Percentiles rank a stretch among this genome's conserved stretches.
These are phyloP conservation scores for Curvularia lunata DNA, from an alignment of 2,329 filamentous ascomycete genomes.

Conservation along the genomic window DNA sequence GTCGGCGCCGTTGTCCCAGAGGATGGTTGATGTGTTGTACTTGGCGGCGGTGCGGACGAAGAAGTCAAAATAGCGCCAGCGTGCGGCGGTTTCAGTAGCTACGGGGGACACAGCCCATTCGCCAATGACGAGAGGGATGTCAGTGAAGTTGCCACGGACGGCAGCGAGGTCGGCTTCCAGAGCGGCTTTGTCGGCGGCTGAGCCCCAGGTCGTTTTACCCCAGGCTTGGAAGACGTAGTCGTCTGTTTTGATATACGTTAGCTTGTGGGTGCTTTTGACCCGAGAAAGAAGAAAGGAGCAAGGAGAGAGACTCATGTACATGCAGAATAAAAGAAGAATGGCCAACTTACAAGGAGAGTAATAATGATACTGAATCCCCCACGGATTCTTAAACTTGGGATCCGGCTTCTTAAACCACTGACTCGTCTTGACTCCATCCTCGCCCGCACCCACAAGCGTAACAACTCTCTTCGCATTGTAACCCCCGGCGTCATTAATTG, in stretches of 20 bases:
- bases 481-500: conserved; percentile 61
- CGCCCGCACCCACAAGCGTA: conserved; percentile 59
- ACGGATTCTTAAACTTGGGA: conserved; percentile 59
- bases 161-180: conserved; percentile 59
- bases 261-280: background rate
- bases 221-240: conserved; percentile 55
- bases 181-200: conserved; percentile 58
- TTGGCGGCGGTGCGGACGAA: conserved; percentile 58
- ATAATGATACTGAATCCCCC: conserved; percentile 68
- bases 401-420: conserved; percentile 61
- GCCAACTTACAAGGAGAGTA: conserved; percentile 60
- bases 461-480: conserved; percentile 64
- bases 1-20: conserved; percentile 67
- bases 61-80: conserved; percentile 65
- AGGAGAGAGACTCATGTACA: background rate
- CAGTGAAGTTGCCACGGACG: conserved; percentile 62
- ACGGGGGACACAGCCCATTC: conserved; percentile 62
- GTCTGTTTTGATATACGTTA: conserved; percentile 17
- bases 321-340: background rate
- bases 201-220: conserved; percentile 68
- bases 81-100: conserved; percentile 61
- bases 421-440: conserved; percentile 61
- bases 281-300: background rate
- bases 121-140: conserved; percentile 63
- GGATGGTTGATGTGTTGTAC: conserved; percentile 58